Evolutionary conservation across 2,329 filamentous ascomycete species (phyloP).

Genomic region (Elsinoe australis): DNA sequence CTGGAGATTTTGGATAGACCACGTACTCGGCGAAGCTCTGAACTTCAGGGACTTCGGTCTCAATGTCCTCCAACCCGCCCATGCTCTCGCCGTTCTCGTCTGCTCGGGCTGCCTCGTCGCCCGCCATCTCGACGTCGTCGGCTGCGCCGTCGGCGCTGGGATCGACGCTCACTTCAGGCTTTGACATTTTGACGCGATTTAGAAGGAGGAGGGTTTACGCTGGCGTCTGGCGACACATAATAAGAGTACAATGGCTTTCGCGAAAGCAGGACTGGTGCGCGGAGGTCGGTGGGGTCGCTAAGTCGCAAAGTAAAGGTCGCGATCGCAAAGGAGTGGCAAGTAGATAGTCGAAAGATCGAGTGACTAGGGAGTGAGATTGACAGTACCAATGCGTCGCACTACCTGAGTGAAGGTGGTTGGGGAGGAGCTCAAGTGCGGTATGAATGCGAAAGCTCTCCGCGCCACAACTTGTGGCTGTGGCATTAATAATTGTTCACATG

Average conservation of each 20-base stretch:
- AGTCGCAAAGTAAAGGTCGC: constrained; percentile 10
- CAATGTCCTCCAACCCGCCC: constrained; percentile 36
- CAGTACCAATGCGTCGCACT: too few relatives aligned
- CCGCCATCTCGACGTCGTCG: constrained; percentile 46
- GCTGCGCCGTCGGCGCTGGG: constrained; percentile 28
- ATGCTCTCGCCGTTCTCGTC: constrained; percentile 26
- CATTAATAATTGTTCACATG: too few relatives aligned
- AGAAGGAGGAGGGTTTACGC: too few relatives aligned
- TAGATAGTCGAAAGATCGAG: too few relatives aligned
- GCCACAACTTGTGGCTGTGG: not conserved
- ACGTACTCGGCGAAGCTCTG: constrained; percentile 42
- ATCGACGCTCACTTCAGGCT: constrained; percentile 28
- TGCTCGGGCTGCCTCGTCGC: constrained; percentile 25
- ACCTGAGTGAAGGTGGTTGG: too few relatives aligned
- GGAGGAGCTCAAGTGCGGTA: not conserved
- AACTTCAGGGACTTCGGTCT: constrained; percentile 35
- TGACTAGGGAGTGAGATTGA: too few relatives aligned
- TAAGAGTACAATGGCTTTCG: not conserved
- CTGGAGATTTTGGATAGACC: not conserved
- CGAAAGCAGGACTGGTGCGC: too few relatives aligned
- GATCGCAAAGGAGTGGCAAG: too few relatives aligned
- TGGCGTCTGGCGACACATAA: not conserved
- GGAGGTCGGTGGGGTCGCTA: too few relatives aligned
- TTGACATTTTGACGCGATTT: constrained; percentile 24
- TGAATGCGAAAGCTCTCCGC: not conserved